Evolutionary conservation across 108 stramenopile species (phyloP), one percentile per base, ranked within the genome.

Genomic region (Cafeteria roenbergensis): DNA sequence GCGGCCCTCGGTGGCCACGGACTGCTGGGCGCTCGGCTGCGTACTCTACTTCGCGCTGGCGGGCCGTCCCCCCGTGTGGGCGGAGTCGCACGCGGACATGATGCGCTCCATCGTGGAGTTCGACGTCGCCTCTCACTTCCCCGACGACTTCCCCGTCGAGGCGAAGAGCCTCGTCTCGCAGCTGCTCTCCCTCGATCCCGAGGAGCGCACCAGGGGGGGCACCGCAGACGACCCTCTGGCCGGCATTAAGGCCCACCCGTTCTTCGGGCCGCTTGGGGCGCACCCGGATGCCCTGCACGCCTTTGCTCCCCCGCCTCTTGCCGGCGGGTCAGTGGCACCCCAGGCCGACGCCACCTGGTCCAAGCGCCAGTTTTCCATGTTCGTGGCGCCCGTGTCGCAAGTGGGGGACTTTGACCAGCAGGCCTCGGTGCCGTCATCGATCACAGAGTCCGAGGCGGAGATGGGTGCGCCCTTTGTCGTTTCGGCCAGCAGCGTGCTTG

Each of bases 21-120:
- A 97, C 78, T 72, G 88, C 9, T 97, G 94, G 93, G 91, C 93
- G 12, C 80, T 93, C 56, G 96, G 96, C 1, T 97, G 96, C 71
- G 82, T 95, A 1, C 48, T 91, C 31, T 95, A 86, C 80, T 89
- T 90, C 64, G 89, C 88, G 66, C 59, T 94, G 9, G 68, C 89
- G 2, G 95, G 93, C 24, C 72, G 87, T 24, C 95, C 95, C 25
- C 92, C 94, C 1, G 74, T 95, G 38, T 71, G 90, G 36, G 90
- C 87, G 29, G 84, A 82, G 33, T 82, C 75, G 26, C 88, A 92
- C 38, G 67, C 71, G 6, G 62, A 74, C 29, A 90, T 86, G 21
- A 71, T 80, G 60, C 73, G 87, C 34, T 77, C 72, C 32, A 88
- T 94, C 57, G 89, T 94, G 3, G 75, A 84, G 22, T 94, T 94